Percentiles rank a stretch among this genome's conserved stretches.
Conservation (phyloP, 768 basidiomycete species). For the Tricholoma bakamatsutake region DNA sequence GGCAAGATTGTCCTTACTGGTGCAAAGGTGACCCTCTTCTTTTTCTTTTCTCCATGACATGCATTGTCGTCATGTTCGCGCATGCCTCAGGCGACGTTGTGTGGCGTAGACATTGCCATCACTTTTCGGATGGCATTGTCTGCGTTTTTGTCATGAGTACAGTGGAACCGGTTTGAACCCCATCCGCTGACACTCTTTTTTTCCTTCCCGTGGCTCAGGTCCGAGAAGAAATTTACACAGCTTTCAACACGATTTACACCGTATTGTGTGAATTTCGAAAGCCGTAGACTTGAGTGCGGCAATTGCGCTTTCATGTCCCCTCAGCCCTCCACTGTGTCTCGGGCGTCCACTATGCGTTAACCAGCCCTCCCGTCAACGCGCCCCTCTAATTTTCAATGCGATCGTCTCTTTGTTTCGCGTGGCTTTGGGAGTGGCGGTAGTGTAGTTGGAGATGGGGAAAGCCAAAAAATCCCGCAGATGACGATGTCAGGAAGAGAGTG, state of each 20-base stretch:
- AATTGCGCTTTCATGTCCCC: conserved; percentile 2
- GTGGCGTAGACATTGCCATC: conserved; percentile 9
- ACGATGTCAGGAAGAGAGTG: conserved; percentile 26
- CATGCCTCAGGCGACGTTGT: conserved; percentile 8
- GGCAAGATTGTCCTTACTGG: conserved; percentile 99
- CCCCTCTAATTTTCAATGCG: conserved; percentile 5
- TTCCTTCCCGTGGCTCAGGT: conserved; percentile 54
- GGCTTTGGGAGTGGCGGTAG: conserved; percentile 5
- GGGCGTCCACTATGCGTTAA: neutral
- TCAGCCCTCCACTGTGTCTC: neutral
- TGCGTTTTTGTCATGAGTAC: conserved; percentile 25
- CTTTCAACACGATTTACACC: conserved; percentile 99
- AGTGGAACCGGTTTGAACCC: conserved; percentile 40
- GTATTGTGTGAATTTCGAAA: conserved; percentile 95
- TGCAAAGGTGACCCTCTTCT: conserved; percentile 74
- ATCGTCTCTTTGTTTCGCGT: conserved; percentile 1
- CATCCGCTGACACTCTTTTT: conserved; percentile 40
- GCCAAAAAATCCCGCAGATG: conserved; percentile 15
- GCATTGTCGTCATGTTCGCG: conserved; percentile 9
- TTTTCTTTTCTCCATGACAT: conserved; percentile 13
- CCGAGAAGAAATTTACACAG: conserved; percentile 98
- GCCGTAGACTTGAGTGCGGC: conserved; percentile 40
- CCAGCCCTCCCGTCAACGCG: conserved; percentile 13
- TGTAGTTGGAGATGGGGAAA: conserved; percentile 4
- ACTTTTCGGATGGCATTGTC: conserved; percentile 24